A percentile compares a stretch with the other conserved stretches of the same genome.
phyloP scores from a whole-genome alignment of 2,329 filamentous ascomycete species.

The Fusarium virguliforme region DNA sequence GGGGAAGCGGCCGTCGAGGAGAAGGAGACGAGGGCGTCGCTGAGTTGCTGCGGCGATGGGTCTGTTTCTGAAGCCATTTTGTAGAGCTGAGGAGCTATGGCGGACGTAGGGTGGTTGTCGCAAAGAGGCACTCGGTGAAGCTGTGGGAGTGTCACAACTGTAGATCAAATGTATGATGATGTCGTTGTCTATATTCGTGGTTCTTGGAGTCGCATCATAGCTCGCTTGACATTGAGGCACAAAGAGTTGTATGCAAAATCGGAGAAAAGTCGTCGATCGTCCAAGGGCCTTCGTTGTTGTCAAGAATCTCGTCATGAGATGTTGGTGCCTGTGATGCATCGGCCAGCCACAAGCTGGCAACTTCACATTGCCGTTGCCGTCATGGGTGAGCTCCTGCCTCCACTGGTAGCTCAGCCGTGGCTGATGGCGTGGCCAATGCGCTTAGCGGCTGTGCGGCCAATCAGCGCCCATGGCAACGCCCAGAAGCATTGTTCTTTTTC shows the following conservation, averaged over 20 bases:
- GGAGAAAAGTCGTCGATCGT: background rate
- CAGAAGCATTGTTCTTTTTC: slow-evolving; percentile 42
- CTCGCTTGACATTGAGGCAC: background rate
- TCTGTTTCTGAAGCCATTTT: slow-evolving; percentile 55
- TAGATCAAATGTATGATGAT: slow-evolving; percentile 7
- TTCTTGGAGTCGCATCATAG: slow-evolving; percentile 1
- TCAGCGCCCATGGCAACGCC: slow-evolving; percentile 38
- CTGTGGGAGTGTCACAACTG: background rate
- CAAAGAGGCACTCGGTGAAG: slow-evolving; percentile 23
- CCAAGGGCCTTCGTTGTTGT: background rate
- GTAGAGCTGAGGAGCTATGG: background rate
- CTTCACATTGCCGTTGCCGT: slow-evolving; percentile 36
- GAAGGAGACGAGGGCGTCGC: slow-evolving; percentile 61
- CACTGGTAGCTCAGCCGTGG: slow-evolving; percentile 21
- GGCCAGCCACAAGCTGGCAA: slow-evolving; percentile 49
- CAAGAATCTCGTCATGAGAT: slow-evolving; percentile 31
- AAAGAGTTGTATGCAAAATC: background rate
- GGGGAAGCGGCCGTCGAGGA: slow-evolving; percentile 61
- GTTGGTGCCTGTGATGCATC: slow-evolving; percentile 32
- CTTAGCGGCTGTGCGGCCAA: slow-evolving; percentile 46
- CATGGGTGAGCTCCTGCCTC: slow-evolving; percentile 37
- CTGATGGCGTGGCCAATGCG: slow-evolving; percentile 36
- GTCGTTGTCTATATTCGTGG: slow-evolving; percentile 13
- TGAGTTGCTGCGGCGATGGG: slow-evolving; percentile 52
- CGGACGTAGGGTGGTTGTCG: background rate